These are phyloP conservation scores for Kodamaea restingae DNA, from an alignment of 805 yeast species.

Conservation along the genomic window DNA sequence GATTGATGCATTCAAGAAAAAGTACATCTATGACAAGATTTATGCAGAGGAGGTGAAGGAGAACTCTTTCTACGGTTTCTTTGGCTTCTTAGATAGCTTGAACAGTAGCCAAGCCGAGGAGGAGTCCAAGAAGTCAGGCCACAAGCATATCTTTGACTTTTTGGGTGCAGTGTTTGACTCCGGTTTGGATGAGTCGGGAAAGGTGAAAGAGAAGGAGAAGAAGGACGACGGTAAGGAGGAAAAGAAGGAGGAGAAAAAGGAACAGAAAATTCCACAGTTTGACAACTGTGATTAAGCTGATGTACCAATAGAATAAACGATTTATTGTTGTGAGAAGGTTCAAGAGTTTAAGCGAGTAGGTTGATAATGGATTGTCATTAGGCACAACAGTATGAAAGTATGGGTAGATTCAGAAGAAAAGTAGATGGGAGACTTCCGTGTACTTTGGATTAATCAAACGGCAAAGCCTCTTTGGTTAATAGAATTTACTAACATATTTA, in stretches of 20 bases:
- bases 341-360: neutral
- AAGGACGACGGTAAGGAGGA: too few species aligned
- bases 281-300: slow-evolving; percentile 5
- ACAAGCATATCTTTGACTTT: slow-evolving; percentile 60
- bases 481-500: too few species aligned
- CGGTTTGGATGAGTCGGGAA: slow-evolving; percentile 20
- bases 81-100: slow-evolving; percentile 83
- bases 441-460: too few species aligned
- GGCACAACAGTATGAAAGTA: too few species aligned
- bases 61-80: slow-evolving; percentile 85
- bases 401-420: too few species aligned
- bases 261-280: slow-evolving; percentile 4
- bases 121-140: slow-evolving; percentile 29
- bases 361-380: too few species aligned
- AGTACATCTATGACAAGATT: slow-evolving; percentile 86
- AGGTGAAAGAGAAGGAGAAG: slow-evolving; percentile 9
- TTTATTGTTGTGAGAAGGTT: neutral
- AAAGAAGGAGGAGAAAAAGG: slow-evolving; percentile 10
- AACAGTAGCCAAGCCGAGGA: slow-evolving; percentile 28
- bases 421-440: too few species aligned
- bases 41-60: slow-evolving; percentile 87
- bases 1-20: slow-evolving; percentile 84
- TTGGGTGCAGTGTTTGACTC: slow-evolving; percentile 44
- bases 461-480: too few species aligned
- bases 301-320: neutral